Conservation (phyloP, 1,284 basidiomycete species). For the Ustilago hordei region DNA sequence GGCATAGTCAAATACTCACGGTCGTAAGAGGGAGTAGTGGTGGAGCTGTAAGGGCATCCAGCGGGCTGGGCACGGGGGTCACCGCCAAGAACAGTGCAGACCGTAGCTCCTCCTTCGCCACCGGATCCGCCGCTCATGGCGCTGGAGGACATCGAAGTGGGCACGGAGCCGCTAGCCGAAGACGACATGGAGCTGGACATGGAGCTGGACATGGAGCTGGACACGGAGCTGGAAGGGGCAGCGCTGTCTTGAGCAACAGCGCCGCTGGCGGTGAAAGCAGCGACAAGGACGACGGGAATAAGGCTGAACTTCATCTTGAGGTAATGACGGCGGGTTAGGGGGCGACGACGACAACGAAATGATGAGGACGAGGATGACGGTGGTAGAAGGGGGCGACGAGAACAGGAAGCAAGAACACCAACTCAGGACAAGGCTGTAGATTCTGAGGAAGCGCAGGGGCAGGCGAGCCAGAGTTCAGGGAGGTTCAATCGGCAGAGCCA, state of each 20-base stretch:
- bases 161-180: conserved; percentile 24
- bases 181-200: conserved; percentile 15
- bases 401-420: background rate
- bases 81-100: conserved; percentile 56
- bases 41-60: conserved; percentile 58
- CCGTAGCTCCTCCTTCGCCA: conserved; percentile 10
- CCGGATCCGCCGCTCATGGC: conserved; percentile 26
- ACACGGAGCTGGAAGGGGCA: conserved; percentile 20
- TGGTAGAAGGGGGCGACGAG: background rate
- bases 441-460: background rate
- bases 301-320: conserved; percentile 61
- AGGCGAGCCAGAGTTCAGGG: background rate
- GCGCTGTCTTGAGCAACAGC: conserved; percentile 52
- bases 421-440: background rate
- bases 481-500: background rate
- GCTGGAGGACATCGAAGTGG: conserved; percentile 39
- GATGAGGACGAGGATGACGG: conserved; percentile 7
- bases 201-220: too few species aligned
- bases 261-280: conserved; percentile 49
- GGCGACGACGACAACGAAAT: background rate
- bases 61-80: conserved; percentile 30
- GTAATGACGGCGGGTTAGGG: background rate
- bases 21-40: conserved; percentile 58
- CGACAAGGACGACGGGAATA: conserved; percentile 54
- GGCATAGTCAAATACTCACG: conserved; percentile 32